Evolutionary conservation across 2,329 filamentous ascomycete genomes (phyloP).

Genomic region (Phoma sp.): DNA sequence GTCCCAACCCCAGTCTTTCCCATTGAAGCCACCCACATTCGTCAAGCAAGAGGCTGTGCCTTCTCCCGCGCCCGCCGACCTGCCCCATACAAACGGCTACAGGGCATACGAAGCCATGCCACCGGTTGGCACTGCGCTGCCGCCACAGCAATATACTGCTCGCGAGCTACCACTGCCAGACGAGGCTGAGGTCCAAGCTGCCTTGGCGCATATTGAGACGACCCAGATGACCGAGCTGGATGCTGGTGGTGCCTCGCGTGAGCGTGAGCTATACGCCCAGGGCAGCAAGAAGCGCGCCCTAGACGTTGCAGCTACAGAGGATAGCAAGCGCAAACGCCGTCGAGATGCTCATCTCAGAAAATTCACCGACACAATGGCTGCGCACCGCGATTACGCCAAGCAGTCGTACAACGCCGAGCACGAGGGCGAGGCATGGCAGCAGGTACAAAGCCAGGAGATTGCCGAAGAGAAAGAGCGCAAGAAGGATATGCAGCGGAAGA

Average conservation of each 20-base stretch:
- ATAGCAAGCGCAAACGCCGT: constrained; percentile 68
- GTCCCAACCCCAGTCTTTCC: constrained; percentile 42
- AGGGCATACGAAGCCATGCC: constrained; percentile 33
- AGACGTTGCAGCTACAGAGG: constrained; percentile 69
- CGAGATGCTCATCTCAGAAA: constrained; percentile 62
- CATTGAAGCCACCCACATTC: constrained; percentile 35
- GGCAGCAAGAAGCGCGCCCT: constrained; percentile 70
- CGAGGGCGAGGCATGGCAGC: constrained; percentile 79
- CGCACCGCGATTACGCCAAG: constrained; percentile 73
- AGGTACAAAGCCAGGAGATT: constrained; percentile 88
- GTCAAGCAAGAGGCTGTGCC: constrained; percentile 44
- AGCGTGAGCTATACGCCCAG: constrained; percentile 60
- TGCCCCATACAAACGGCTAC: constrained; percentile 27
- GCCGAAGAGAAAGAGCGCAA: constrained; percentile 98
- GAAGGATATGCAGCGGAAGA: constrained; percentile 99
- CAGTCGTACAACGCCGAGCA: constrained; percentile 77
- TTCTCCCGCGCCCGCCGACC: constrained; percentile 38
- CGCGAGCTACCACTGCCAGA: constrained; percentile 47
- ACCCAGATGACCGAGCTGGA: constrained; percentile 65
- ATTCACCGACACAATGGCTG: constrained; percentile 65
- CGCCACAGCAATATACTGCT: constrained; percentile 24
- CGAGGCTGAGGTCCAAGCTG: constrained; percentile 71
- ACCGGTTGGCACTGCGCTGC: constrained; percentile 25
- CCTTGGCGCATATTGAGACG: constrained; percentile 65
- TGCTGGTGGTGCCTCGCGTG: constrained; percentile 56